phyloP scores from a whole-genome alignment of 2,329 filamentous ascomycete species.

The Chrysosporium queenslandicum region DNA sequence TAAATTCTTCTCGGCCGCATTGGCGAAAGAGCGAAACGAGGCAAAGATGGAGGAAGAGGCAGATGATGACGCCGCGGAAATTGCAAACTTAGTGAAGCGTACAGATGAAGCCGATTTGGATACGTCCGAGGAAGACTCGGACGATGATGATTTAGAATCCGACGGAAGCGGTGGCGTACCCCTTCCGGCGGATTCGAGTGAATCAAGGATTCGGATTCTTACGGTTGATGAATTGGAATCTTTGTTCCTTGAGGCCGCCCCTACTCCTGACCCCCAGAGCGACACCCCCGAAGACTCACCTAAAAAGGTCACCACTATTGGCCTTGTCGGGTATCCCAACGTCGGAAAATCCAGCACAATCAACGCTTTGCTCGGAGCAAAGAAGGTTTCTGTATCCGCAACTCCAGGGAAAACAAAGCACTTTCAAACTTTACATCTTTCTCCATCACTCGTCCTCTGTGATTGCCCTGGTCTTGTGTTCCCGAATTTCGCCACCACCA shows the following conservation, averaged over 20 bases:
- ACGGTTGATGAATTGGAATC: slow-evolving; percentile 87
- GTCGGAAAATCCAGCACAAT: slow-evolving; percentile 99
- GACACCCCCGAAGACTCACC: slow-evolving; percentile 38
- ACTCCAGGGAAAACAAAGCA: slow-evolving; percentile 99
- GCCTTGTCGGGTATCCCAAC: slow-evolving; percentile 94
- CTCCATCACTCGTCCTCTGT: slow-evolving; percentile 78
- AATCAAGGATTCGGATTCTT: slow-evolving; percentile 58
- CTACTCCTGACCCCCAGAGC: slow-evolving; percentile 38
- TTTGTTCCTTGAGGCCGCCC: slow-evolving; percentile 70
- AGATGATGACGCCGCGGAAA: slow-evolving; percentile 27
- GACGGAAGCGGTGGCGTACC: slow-evolving; percentile 23
- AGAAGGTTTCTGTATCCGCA: slow-evolving; percentile 95
- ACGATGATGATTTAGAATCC: slow-evolving; percentile 21
- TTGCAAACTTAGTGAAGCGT: slow-evolving; percentile 15
- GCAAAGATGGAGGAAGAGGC: slow-evolving; percentile 46
- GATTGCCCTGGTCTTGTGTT: slow-evolving; percentile 98
- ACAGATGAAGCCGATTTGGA: background rate
- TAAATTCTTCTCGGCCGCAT: slow-evolving; percentile 87
- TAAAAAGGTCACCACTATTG: slow-evolving; percentile 59
- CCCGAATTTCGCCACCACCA: slow-evolving; percentile 20
- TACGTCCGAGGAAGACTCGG: slow-evolving; percentile 22
- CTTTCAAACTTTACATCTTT: slow-evolving; percentile 95
- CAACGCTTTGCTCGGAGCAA: slow-evolving; percentile 94
- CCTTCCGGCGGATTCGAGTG: slow-evolving; percentile 21
- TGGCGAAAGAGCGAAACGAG: slow-evolving; percentile 85